Base-by-base conservation (phyloP, 2,329 filamentous ascomycete species). In the Colletotrichum sp. region DNA sequence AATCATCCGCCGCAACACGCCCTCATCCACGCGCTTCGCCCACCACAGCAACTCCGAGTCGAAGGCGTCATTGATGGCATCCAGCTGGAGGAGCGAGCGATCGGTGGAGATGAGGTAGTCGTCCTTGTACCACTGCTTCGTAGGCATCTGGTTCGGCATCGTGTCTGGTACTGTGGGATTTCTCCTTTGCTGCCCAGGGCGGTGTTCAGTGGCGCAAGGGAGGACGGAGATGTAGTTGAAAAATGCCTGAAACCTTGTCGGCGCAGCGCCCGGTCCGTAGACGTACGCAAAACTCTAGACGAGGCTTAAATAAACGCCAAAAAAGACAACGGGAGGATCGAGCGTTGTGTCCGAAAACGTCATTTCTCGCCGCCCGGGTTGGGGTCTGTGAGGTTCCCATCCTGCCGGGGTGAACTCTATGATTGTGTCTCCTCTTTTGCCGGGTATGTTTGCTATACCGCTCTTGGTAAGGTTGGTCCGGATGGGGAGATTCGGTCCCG, bases 91-190 rank as follows among this genome's bases (percentile, higher is more conserved):
- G 68, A 90, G 88, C 12, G 83, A 80, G 34, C 87, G 88, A 79
- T 93, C 89, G 48, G 91, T 93, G 32, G 92, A 93, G 82, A 93
- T 85, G 78, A 92, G 83, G 81, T 91, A 93, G 71, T 87, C 86
- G 77, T 88, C 87, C 58, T 86, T 85, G 78, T 87, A 87, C 90
- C 90, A 91, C 75, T 84, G 87, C 62, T 76, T 80, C n/a, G 61
- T 63, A 21, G 80, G 69, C 18, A 73, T 71, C 52, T 80, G 77
- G n/a, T 76, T 65, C 58, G 69, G 55, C 63, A 74, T 67, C 59
- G 62, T 76, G 26, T 56, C 59, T 55, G 43, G 4, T 16, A 10
- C 7, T 26, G 8, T 16, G 8, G 5, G 12, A 9, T 28, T 32
- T 52, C 43, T 52, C n/a, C 43, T 52, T 52, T 52, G 43, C 43